Percentiles rank a stretch among this genome's conserved stretches.
Evolutionary conservation across 805 yeast species (phyloP).

Genomic region (Metschnikowia continentalis): DNA sequence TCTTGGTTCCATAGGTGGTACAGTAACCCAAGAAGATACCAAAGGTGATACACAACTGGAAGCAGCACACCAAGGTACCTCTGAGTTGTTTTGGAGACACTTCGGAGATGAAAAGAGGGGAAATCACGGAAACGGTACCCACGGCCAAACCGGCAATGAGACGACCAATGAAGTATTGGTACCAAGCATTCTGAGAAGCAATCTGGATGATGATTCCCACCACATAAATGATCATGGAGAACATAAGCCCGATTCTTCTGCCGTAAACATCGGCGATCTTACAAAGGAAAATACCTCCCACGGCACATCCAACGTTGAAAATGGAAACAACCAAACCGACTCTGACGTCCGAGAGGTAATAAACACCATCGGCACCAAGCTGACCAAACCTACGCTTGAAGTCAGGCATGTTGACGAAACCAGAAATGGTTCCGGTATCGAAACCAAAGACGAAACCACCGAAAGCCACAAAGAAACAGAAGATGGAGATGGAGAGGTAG

Average conservation of each 20-base stretch:
- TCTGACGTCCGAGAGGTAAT: conserved; percentile 41
- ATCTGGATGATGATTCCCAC: conserved; percentile 61
- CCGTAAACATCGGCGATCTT: conserved; percentile 57
- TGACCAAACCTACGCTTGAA: conserved; percentile 54
- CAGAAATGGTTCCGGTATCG: conserved; percentile 76
- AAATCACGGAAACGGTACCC: conserved; percentile 66
- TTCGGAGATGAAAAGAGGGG: conserved; percentile 65
- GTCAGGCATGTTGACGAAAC: conserved; percentile 59
- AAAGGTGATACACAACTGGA: conserved; percentile 64
- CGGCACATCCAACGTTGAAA: conserved; percentile 67
- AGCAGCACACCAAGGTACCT: conserved; percentile 66
- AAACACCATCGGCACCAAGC: conserved; percentile 32
- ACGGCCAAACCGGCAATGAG: conserved; percentile 63
- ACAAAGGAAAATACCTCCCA: conserved; percentile 61
- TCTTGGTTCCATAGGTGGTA: conserved; percentile 59
- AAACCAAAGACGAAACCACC: conserved; percentile 77
- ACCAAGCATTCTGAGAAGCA: conserved; percentile 51
- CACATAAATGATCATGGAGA: conserved; percentile 52
- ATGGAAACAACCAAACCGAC: conserved; percentile 50
- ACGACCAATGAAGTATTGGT: conserved; percentile 57
- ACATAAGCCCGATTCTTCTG: conserved; percentile 53
- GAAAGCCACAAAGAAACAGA: conserved; percentile 58
- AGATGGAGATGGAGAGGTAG: conserved; percentile 38
- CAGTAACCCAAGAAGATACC: conserved; percentile 72
- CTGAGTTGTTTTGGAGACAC: conserved; percentile 64